Conservation (phyloP, 2,329 filamentous ascomycete genomes). For the Paraphaeosphaeria minitans region DNA sequence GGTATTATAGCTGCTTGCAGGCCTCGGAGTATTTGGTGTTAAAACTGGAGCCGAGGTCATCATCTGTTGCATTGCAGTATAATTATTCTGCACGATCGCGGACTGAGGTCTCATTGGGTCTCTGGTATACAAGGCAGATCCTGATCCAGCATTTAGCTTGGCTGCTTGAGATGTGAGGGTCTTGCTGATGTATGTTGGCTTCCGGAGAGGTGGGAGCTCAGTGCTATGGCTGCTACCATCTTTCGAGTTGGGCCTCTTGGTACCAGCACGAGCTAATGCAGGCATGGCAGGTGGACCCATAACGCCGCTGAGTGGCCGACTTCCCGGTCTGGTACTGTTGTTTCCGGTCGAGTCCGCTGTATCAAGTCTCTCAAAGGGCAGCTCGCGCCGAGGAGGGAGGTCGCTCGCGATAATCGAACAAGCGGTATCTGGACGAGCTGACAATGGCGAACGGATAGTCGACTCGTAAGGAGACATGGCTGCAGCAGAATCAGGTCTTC, state of each 20-base stretch:
- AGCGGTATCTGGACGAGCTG: conserved; percentile 25
- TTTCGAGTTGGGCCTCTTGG: conserved; percentile 27
- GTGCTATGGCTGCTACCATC: conserved; percentile 19
- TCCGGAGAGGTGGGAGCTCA: conserved; percentile 45
- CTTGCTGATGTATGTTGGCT: conserved; percentile 36
- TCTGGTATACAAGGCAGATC: conserved; percentile 14
- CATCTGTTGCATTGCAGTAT: conserved; percentile 13
- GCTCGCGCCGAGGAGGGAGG: conserved; percentile 46
- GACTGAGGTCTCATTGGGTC: conserved; percentile 2
- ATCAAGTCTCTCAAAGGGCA: conserved; percentile 47
- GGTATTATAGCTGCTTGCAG: conserved; percentile 13
- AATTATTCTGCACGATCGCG: conserved; percentile 5
- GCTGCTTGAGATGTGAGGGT: conserved; percentile 8
- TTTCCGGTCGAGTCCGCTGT: conserved; percentile 31
- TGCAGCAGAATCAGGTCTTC: conserved; percentile 31
- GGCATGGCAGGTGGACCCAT: conserved; percentile 44
- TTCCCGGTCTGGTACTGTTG: conserved; percentile 26
- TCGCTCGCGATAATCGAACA: conserved; percentile 22
- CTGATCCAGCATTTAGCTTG: conserved; percentile 13
- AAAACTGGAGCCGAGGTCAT: conserved; percentile 17
- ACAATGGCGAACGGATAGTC: background rate
- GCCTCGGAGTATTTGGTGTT: conserved; percentile 15
- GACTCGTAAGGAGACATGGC: conserved; percentile 11
- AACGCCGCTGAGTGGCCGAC: conserved; percentile 27
- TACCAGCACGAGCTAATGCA: conserved; percentile 22